phyloP scores from a whole-genome alignment of 768 basidiomycete genomes.

The Pholiota molesta region DNA sequence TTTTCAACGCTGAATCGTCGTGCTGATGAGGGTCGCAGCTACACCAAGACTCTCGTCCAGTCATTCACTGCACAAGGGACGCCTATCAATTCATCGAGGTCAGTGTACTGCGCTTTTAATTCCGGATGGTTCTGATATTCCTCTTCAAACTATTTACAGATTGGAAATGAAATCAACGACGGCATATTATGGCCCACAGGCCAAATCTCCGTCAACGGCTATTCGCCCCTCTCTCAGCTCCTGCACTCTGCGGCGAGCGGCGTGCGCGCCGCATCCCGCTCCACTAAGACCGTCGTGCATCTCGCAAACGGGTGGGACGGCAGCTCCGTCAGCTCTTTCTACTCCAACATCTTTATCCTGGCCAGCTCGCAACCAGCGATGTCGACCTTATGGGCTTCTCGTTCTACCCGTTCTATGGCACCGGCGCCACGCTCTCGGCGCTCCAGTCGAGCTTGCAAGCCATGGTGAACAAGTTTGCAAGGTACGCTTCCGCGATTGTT shows the following conservation, averaged over 20 bases:
- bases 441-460: slow-evolving; percentile 54
- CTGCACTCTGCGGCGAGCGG: slow-evolving; percentile 62
- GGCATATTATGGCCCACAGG: slow-evolving; percentile 67
- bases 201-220: slow-evolving; percentile 53
- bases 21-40: slow-evolving; percentile 33
- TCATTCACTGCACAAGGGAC: slow-evolving; percentile 56
- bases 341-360: slow-evolving; percentile 53
- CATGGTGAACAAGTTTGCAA: slow-evolving; percentile 52
- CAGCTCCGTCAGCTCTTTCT: slow-evolving; percentile 48
- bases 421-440: slow-evolving; percentile 53
- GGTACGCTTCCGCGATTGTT: slow-evolving; percentile 24
- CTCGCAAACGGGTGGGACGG: slow-evolving; percentile 67
- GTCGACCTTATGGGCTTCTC: slow-evolving; percentile 66
- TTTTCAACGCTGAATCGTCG: not conserved
- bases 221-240: slow-evolving; percentile 55
- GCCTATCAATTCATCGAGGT: slow-evolving; percentile 55
- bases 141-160: slow-evolving; percentile 30
- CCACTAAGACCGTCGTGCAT: slow-evolving; percentile 56
- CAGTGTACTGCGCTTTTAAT: slow-evolving; percentile 4
- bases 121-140: not conserved
- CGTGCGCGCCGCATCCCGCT: slow-evolving; percentile 49
- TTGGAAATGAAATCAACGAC: slow-evolving; percentile 70
- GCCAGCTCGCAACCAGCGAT: slow-evolving; percentile 49
- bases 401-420: slow-evolving; percentile 67
- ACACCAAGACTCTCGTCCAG: slow-evolving; percentile 53